Evolutionary conservation across 805 yeast genomes (phyloP).

Genomic region (Diddensiella caesifluorescens): DNA sequence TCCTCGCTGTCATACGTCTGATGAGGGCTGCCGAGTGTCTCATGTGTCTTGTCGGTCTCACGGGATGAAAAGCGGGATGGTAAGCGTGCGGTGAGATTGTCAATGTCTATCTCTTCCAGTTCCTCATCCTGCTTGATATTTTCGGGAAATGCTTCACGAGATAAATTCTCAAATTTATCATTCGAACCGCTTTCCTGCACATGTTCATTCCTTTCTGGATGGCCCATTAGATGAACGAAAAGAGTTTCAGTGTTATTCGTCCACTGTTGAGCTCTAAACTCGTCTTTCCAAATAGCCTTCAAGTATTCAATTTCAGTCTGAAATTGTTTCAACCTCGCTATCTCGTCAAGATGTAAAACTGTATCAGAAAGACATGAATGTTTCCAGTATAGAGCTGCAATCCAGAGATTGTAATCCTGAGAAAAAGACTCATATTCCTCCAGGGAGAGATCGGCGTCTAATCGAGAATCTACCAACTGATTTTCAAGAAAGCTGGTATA

Average conservation of each 20-base stretch:
- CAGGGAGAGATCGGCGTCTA: neutral
- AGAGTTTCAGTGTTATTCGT: neutral
- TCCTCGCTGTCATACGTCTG: too few relatives aligned
- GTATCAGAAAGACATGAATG: neutral
- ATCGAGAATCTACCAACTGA: neutral
- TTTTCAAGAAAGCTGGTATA: neutral
- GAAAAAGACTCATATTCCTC: neutral
- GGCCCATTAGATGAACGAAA: neutral
- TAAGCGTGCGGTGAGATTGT: too few relatives aligned
- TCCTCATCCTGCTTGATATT: too few relatives aligned
- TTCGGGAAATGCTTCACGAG: too few relatives aligned
- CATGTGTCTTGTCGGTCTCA: too few relatives aligned
- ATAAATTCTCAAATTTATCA: too few relatives aligned
- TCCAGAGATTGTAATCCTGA: neutral
- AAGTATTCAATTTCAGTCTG: neutral
- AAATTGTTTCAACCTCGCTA: neutral
- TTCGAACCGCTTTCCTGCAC: too few relatives aligned
- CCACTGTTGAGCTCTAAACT: neutral
- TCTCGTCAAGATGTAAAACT: neutral
- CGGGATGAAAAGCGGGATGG: too few relatives aligned
- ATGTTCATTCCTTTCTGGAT: too few relatives aligned
- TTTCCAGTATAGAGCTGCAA: conserved; percentile 3
- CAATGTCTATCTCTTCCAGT: too few relatives aligned
- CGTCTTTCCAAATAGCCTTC: neutral
- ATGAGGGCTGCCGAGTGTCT: too few relatives aligned